phyloP scores from a whole-genome alignment of 345 rosid species.

The Clarkia xantiana region DNA sequence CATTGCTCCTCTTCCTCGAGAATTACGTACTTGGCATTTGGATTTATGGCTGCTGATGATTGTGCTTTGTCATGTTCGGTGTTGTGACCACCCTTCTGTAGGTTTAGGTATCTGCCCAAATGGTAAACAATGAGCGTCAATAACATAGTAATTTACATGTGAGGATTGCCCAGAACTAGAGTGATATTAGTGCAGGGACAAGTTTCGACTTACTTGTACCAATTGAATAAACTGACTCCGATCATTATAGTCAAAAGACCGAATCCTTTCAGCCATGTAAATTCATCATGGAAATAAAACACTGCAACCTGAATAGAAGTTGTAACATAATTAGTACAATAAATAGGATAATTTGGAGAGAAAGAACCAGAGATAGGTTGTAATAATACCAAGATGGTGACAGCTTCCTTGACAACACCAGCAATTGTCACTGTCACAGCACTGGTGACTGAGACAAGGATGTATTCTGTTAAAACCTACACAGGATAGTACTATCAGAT shows the following conservation, averaged over 20 bases:
- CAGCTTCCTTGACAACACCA: slow-evolving; percentile 97
- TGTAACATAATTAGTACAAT: neutral
- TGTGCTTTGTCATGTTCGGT: no score
- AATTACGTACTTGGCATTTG: no score
- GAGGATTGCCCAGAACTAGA: neutral
- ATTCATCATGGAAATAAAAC: slow-evolving; percentile 85
- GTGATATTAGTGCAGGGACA: neutral
- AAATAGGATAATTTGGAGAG: no score
- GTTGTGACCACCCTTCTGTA: no score
- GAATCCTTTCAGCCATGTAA: slow-evolving; percentile 85
- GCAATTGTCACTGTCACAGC: slow-evolving; percentile 98
- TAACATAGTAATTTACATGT: no score
- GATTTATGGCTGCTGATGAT: no score
- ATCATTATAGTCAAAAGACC: slow-evolving; percentile 77
- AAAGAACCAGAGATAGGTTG: neutral
- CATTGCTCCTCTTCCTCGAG: no score
- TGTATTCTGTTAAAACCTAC: slow-evolving; percentile 87
- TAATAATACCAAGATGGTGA: slow-evolving; percentile 69
- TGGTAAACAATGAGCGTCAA: no score
- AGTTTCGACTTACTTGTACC: slow-evolving; percentile 82
- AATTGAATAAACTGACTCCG: slow-evolving; percentile 89
- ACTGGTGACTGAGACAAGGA: slow-evolving; percentile 95
- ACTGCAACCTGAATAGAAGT: slow-evolving; percentile 69
- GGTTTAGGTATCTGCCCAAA: no score
- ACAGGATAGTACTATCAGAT: no score